phyloP scores from a whole-genome alignment of 2,329 filamentous ascomycete species.

The Periconia sp. region DNA sequence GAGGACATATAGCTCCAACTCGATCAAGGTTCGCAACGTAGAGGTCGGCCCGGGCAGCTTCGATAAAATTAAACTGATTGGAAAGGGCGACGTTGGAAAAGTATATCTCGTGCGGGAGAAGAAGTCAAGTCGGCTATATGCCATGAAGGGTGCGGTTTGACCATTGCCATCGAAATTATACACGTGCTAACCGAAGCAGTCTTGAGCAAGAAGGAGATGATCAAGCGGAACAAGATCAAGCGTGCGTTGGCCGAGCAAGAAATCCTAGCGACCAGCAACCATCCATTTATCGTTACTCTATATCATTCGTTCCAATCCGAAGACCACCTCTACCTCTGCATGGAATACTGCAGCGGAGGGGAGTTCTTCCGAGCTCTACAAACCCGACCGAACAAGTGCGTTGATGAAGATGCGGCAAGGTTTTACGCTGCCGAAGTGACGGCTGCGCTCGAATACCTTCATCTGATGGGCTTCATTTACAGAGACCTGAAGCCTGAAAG shows the following conservation, averaged over 20 bases:
- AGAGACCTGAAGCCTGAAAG: conserved; percentile 96
- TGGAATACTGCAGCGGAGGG: conserved; percentile 99
- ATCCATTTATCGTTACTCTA: conserved; percentile 97
- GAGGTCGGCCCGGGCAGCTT: conserved; percentile 96
- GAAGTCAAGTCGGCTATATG: conserved; percentile 93
- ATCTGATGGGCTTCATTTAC: conserved; percentile 99
- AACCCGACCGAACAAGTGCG: conserved; percentile 95
- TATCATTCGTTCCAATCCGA: conserved; percentile 99
- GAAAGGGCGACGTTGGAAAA: conserved; percentile 98
- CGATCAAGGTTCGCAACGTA: conserved; percentile 96
- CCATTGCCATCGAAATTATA: background rate
- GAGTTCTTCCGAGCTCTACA: conserved; percentile 98
- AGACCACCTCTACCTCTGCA: conserved; percentile 98
- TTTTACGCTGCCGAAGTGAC: conserved; percentile 99
- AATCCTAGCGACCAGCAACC: conserved; percentile 96
- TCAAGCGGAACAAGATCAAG: conserved; percentile 99
- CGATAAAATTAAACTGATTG: conserved; percentile 99
- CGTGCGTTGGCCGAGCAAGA: conserved; percentile 96
- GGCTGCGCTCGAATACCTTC: conserved; percentile 92
- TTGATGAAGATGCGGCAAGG: conserved; percentile 92
- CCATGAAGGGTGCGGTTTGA: conserved; percentile 85
- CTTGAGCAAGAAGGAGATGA: conserved; percentile 99
- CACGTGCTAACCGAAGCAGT: conserved; percentile 62
- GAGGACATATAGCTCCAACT: conserved; percentile 97
- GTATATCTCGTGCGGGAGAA: conserved; percentile 98